Conservation (phyloP, 2,329 filamentous ascomycete genomes). For the Cordyceps cateniannulata region DNA sequence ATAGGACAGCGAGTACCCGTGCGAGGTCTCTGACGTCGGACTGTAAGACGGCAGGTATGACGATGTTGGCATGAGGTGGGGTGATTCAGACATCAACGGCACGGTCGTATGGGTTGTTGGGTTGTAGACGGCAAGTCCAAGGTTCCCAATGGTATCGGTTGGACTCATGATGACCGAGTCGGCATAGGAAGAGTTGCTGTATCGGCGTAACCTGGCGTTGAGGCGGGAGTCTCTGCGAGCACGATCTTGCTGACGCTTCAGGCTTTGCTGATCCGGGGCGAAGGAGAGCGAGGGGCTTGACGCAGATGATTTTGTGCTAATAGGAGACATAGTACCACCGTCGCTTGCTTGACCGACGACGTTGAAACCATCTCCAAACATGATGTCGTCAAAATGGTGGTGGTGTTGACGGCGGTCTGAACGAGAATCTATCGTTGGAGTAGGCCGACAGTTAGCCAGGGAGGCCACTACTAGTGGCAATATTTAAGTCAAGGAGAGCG, state of each 20-base stretch:
- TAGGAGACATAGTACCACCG: conserved; percentile 1
- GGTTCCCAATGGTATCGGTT: conserved; percentile 34
- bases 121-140: conserved; percentile 44
- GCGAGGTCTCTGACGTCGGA: conserved; percentile 37
- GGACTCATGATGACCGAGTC: conserved; percentile 28
- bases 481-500: background rate
- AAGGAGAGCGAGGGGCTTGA: conserved; percentile 49
- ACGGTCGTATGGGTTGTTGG: conserved; percentile 41
- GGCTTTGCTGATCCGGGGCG: conserved; percentile 54
- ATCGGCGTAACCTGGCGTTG: conserved; percentile 42
- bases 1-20: conserved; percentile 28
- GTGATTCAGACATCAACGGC: conserved; percentile 44
- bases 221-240: conserved; percentile 53
- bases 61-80: conserved; percentile 34
- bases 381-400: conserved; percentile 2
- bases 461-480: background rate
- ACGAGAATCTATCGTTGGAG: background rate
- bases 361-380: conserved; percentile 3
- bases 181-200: conserved; percentile 39
- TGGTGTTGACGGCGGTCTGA: background rate
- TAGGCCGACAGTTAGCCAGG: conserved; percentile 5
- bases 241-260: conserved; percentile 55
- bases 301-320: conserved; percentile 40
- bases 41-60: conserved; percentile 46
- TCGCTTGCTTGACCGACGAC: background rate